Percentiles rank a stretch among this genome's conserved stretches.
Conservation (phyloP, 805 yeast species). For the Nakazawaea ishiwadae region DNA sequence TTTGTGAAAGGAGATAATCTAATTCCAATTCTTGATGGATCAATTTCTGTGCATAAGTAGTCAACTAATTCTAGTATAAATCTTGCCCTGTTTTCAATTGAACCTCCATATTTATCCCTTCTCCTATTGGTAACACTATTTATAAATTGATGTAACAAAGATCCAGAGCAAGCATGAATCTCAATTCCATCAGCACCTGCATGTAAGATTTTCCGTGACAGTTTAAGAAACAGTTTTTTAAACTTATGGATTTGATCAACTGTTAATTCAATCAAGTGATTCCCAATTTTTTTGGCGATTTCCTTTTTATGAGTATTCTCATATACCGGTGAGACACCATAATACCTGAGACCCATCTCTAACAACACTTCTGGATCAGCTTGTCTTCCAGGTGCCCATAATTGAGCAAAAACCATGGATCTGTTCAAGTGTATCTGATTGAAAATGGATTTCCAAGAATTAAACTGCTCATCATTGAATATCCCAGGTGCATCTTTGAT, state of each 20-base stretch:
- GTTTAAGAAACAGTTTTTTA: slow-evolving; percentile 18
- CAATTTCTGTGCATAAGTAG: slow-evolving; percentile 38
- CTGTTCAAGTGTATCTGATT: slow-evolving; percentile 39
- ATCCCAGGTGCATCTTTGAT: slow-evolving; percentile 39
- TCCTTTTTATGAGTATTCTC: slow-evolving; percentile 14
- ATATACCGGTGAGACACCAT: slow-evolving; percentile 37
- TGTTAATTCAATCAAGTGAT: slow-evolving; percentile 29
- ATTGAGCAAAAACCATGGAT: slow-evolving; percentile 37
- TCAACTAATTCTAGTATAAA: slow-evolving; percentile 39
- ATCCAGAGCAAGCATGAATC: slow-evolving; percentile 46
- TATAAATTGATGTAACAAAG: slow-evolving; percentile 26
- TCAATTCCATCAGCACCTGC: slow-evolving; percentile 51
- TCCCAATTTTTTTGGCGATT: slow-evolving; percentile 2
- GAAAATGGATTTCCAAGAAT: slow-evolving; percentile 37
- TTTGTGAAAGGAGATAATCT: slow-evolving; percentile 36
- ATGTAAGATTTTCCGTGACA: slow-evolving; percentile 30
- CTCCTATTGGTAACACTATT: slow-evolving; percentile 23
- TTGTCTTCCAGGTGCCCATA: slow-evolving; percentile 39
- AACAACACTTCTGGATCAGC: slow-evolving; percentile 27
- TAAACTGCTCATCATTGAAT: slow-evolving; percentile 36
- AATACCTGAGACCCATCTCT: slow-evolving; percentile 29
- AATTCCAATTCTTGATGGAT: slow-evolving; percentile 37
- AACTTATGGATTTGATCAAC: slow-evolving; percentile 34
- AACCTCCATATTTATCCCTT: slow-evolving; percentile 30
- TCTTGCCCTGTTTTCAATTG: slow-evolving; percentile 29